Base-by-base conservation (phyloP, 225 moss, liverwort and hornwort genomes). In the Thuidium tamariscinum region DNA sequence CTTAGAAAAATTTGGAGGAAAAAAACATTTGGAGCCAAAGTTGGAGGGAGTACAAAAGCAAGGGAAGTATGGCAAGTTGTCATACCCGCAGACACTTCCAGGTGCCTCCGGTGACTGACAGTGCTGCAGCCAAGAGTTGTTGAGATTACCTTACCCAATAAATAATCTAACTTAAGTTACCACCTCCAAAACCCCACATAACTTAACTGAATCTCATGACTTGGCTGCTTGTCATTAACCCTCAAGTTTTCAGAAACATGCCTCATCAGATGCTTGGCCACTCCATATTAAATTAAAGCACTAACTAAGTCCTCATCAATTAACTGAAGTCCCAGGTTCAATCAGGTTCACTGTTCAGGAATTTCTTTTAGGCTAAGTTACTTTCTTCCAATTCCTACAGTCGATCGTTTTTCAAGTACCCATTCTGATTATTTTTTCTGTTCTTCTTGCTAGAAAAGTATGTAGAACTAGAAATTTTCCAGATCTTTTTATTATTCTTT, bases 401-500 rank as follows among this genome's bases (percentile, higher is more conserved):
- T 18, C 7, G 30, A 11, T 11, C 19, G 2, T 4, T 20, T 49
- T 32, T 7, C 17, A 48, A 48, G 4, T 11, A 19, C 11, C 10
- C 72, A 72, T 30, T 44, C 1, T 11, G 4, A 6, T 23, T 14
- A 5, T 71, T 27, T 44, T 10, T 5, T 13, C 7, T 7, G 16
- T 15, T 9, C 0, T 3, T 12, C 0, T 3, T 3, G 3, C 10
- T 16, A 18, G 48, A 72, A 7, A 30, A n/a, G n/a, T n/a, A n/a
- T n/a, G n/a, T n/a, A n/a, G n/a, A n/a, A n/a, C n/a, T 11, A 72
- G 46, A 30, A 46, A 11, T 1, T 30, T 46, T 29, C 9, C 41
- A 42, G 2, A 3, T 36, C 11, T 64, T 19, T 65, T 10, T 5
- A 8, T 5, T 4, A 2, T 32, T 32, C 16, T 14, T 49, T 49